Conservation (phyloP, 2,329 filamentous ascomycete genomes). For the Remersonia thermophila region DNA sequence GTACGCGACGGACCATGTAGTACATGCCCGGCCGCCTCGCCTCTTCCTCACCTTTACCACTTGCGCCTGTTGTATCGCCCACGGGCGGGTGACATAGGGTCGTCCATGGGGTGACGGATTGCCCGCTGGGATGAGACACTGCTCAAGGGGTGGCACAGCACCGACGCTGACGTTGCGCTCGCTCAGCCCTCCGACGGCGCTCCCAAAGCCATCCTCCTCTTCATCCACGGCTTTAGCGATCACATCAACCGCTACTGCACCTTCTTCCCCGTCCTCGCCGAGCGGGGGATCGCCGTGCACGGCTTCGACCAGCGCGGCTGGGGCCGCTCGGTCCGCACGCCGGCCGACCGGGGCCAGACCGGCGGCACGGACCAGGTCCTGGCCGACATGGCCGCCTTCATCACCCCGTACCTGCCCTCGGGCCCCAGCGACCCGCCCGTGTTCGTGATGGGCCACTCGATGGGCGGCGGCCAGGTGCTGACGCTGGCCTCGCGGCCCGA, state of each 20-base stretch:
- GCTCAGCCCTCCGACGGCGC: constrained; percentile 41
- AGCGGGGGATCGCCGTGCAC: constrained; percentile 60
- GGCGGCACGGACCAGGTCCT: constrained; percentile 64
- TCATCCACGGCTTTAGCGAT: constrained; percentile 85
- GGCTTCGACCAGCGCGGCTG: constrained; percentile 82
- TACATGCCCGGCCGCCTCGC: too few species aligned
- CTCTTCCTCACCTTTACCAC: too few species aligned
- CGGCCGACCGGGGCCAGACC: constrained; percentile 55
- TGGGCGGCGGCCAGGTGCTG: constrained; percentile 73
- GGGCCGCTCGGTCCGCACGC: constrained; percentile 57
- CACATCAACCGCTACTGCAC: constrained; percentile 66
- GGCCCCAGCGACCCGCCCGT: constrained; percentile 40
- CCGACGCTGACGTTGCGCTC: too few species aligned
- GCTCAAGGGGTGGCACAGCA: too few species aligned
- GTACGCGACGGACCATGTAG: too few species aligned
- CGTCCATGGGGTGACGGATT: too few species aligned
- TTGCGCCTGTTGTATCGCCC: too few species aligned
- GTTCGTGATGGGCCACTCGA: constrained; percentile 82
- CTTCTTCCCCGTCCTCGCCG: constrained; percentile 59
- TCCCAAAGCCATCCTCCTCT: constrained; percentile 59
- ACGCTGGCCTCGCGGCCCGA: constrained; percentile 40
- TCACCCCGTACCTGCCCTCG: constrained; percentile 43
- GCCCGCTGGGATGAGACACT: too few species aligned
- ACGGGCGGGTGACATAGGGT: too few species aligned
- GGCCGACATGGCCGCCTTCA: constrained; percentile 65